phyloP scores from a whole-genome alignment of 2,329 filamentous ascomycete species.

The Colletotrichum tropicicola region DNA sequence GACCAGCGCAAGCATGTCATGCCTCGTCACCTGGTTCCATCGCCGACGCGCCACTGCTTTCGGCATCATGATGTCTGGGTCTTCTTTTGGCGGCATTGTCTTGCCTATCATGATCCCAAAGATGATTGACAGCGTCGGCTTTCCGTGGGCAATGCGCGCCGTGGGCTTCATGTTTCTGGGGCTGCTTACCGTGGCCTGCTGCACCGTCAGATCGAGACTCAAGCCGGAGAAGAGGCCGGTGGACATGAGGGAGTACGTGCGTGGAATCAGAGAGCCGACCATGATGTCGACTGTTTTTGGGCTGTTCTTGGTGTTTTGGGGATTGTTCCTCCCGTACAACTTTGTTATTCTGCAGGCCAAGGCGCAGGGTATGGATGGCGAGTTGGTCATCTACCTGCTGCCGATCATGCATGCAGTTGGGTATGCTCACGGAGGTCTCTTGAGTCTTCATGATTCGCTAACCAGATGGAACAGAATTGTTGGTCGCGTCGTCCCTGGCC shows the following conservation, averaged over 20 bases:
- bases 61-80: conserved; percentile 62
- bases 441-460: not conserved
- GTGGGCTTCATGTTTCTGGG: conserved; percentile 55
- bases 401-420: conserved; percentile 66
- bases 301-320: conserved; percentile 64
- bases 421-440: conserved; percentile 37
- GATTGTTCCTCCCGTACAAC: conserved; percentile 63
- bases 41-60: conserved; percentile 60
- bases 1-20: conserved; percentile 53
- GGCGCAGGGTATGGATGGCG: conserved; percentile 49
- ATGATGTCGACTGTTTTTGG: conserved; percentile 53
- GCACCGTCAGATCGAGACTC: conserved; percentile 50
- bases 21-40: conserved; percentile 60
- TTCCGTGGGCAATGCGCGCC: conserved; percentile 58
- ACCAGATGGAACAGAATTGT: conserved; percentile 46
- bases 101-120: conserved; percentile 69
- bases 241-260: conserved; percentile 53
- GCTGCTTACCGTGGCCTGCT: conserved; percentile 44
- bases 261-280: conserved; percentile 54
- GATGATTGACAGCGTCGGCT: conserved; percentile 56
- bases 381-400: conserved; percentile 55
- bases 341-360: conserved; percentile 60
- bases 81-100: conserved; percentile 62
- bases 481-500: conserved; percentile 60
- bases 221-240: conserved; percentile 56